Evolutionary conservation across 139 green algal genomes (phyloP), one percentile per base, ranked within the genome.

Genomic region (Coelastrella sp.): DNA sequence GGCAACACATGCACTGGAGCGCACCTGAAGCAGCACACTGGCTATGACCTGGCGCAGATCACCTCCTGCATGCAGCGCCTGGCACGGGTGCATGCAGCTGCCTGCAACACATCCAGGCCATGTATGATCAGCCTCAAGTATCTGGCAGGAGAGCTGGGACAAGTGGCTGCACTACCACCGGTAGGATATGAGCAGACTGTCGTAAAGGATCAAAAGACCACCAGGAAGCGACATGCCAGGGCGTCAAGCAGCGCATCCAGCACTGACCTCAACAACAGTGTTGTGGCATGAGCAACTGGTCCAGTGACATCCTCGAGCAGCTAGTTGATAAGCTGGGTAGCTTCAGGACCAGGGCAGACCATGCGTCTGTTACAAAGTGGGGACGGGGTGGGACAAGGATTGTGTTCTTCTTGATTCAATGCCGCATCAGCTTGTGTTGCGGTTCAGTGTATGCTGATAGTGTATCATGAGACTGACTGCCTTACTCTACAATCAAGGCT

Each of bases 41-140:
- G 80, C 59, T 86, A 58, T 23, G 57, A 47, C n/a, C 20, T 86
- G 80, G n/a, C 59, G 59, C n/a, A 86, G 8, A 47, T 86, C 8
- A 8, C n/a, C 7, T 59, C 80, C 22, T 86, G 80, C 59, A 22
- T 86, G 80, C 59, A 73, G 59, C 80, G 80, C 8, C 20, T 86
- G n/a, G 80, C 80, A 7, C 80, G 59, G 47, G 59, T 86, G 80
- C 80, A 86, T 22, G 59, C n/a, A 22, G 80, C 80, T 4, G 80
- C 80, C 20, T 86, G 80, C 80, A 86, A 86, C 59, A 86, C 80
- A 59, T 65, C 61, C 7, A 64, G 47, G 80, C 80, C 80, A 4
- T 86, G 80, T 59, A 71, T 71, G 11, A 86, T 86, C 60, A 86
- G 80, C 59, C 57, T 64, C n/a, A 86, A 86, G 80, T 86, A 86